Base-by-base conservation (phyloP, 2,329 filamentous ascomycete species). In the Cercospora sp. region DNA sequence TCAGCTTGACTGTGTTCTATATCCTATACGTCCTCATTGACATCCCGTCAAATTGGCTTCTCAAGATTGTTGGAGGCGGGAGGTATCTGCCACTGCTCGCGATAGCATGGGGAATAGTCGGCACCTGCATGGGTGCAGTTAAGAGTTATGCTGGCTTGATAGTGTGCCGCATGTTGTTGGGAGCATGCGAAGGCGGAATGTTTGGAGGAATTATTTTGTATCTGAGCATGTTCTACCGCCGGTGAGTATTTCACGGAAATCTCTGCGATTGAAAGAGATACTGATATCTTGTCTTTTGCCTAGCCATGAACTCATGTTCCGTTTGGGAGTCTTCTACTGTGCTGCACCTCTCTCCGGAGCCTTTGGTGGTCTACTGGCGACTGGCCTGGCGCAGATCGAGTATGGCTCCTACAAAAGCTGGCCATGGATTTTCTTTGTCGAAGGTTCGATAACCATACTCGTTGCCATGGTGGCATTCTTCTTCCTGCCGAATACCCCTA, bases 401-500 rank as follows among this genome's bases (percentile, higher is more conserved):
- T 77, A 75, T 53, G 72, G 74, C 1, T 75, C 75, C 0, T 82
- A 82, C 70, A 73, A 77, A 45, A 76, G 76, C 57, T 82, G 81
- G 81, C 78, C 77, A 0, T 80, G 76, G 69, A 76, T 76, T 55
- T 80, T 77, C 72, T 76, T 77, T 70, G 75, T 72, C 3, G 68
- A 72, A 51, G 88, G 88, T 5, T 76, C 87, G 2, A 87, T 89
- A 0, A 87, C 85, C 8, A 76, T 89, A 3, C 64, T 86, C 5
- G 81, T 87, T 1, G 85, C 85, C 0, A 74, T 84, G 4, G 72
- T 87, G 3, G 83, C 86, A 2, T 90, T 82, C 76, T 86, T 86
- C 72, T 81, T 81, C 64, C 76, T 87, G 6, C 86, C 86, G 0
- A 83, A 87, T 67, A 81, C 80, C 2, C 84, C 85, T 0, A 81